Evolutionary conservation across 2,329 filamentous ascomycete genomes (phyloP).

Genomic region (Aspergillus amoenus): DNA sequence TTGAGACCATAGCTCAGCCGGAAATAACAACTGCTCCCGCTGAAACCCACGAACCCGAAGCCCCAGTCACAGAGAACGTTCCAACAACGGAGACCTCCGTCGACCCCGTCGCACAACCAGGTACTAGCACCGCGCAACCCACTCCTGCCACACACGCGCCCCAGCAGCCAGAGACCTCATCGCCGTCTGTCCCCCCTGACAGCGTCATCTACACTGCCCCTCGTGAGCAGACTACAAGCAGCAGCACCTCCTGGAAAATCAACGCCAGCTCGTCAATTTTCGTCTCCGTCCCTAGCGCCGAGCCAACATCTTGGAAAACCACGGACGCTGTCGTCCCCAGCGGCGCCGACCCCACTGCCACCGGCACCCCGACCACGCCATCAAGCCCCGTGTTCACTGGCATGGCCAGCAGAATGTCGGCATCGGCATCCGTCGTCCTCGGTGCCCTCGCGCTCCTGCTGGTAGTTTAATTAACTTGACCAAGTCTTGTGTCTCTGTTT

Average conservation of each 20-base stretch:
- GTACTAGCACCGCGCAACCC: not conserved
- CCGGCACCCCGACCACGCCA: constrained; percentile 13
- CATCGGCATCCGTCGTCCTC: constrained; percentile 15
- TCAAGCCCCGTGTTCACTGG: constrained; percentile 25
- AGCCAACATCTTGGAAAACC: not conserved
- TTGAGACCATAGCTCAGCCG: no score
- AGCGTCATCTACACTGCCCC: constrained; percentile 1
- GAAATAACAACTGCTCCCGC: not conserved
- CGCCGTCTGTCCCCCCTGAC: not conserved
- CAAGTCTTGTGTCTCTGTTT: not conserved
- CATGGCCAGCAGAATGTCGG: constrained; percentile 19
- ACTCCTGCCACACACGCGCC: not conserved
- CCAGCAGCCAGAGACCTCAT: not conserved
- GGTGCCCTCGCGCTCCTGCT: constrained; percentile 19
- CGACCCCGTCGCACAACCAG: not conserved
- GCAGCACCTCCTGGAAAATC: not conserved
- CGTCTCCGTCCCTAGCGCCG: not conserved
- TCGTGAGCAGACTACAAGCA: not conserved
- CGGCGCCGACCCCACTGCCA: not conserved
- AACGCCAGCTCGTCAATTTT: not conserved
- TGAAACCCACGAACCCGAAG: not conserved
- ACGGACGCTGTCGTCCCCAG: not conserved
- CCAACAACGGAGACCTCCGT: not conserved
- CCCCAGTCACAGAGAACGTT: not conserved
- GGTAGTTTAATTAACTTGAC: constrained; percentile 5